Evolutionary conservation across 2,329 filamentous ascomycete species (phyloP), one percentile per base, ranked within the genome.

Genomic region (Aspergillus caelatus): DNA sequence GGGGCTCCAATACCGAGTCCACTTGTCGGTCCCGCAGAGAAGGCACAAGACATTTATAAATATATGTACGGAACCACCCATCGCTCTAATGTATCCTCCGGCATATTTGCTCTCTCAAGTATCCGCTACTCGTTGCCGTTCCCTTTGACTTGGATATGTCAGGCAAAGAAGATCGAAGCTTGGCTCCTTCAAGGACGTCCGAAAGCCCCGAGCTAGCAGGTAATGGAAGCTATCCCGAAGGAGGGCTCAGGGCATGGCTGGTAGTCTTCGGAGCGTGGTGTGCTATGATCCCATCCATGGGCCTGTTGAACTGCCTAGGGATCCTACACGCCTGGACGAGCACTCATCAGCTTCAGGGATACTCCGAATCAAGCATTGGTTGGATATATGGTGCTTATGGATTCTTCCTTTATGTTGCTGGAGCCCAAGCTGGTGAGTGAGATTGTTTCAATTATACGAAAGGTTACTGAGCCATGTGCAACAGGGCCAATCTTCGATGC

Each of bases 341-440:
- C 36, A 68, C 71, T 1, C 72, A 80, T 61, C 76, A 80, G 58
- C 67, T 81, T n/a, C 62, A 65, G 2, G 66, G 65, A 1, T 77
- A 78, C 26, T 74, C 77, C 1, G 63, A 74, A 21, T 75, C 74
- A 0, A 74, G 69, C 16, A 77, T 79, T 34, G 78, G 78, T 0
- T 81, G 79, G 80, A 81, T 81, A 23, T 79, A 77, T 61, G 76
- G 78, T 12, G 68, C 73, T 1, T 81, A 77, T 63, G 74, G 71
- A 0, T 81, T 81, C 61, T 75, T 81, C 54, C 64, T 79, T 12
- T 80, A 79, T 39, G 69, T 75, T 62, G 70, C 65, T 9, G 67
- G 68, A 0, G 67, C 72, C 8, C 74, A 77, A 58, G 61, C 58
- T 23, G 66, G 66, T 68, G 21, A 7, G 63, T 53, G 21, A 30